Conservation (phyloP, 805 yeast species). For the Schwanniomyces occidentalis region DNA sequence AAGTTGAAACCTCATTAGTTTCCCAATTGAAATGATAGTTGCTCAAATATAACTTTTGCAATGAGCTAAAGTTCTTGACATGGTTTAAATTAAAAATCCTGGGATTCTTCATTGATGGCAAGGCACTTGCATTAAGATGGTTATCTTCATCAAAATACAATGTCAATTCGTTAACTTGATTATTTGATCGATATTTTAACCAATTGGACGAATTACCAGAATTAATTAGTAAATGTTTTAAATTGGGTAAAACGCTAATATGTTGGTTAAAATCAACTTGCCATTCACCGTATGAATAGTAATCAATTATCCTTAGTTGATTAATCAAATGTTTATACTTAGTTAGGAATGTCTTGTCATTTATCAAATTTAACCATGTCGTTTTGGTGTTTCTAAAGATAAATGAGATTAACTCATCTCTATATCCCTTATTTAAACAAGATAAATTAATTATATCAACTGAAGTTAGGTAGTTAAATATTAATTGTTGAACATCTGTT, state of each 20-base stretch:
- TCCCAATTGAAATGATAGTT: slow-evolving; percentile 48
- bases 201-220: slow-evolving; percentile 40
- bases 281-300: slow-evolving; percentile 38
- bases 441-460: slow-evolving; percentile 6
- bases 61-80: slow-evolving; percentile 32
- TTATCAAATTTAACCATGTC: slow-evolving; percentile 3
- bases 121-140: slow-evolving; percentile 8
- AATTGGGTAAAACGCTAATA: slow-evolving; percentile 20
- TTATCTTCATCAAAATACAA: slow-evolving; percentile 25
- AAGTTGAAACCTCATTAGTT: slow-evolving; percentile 18
- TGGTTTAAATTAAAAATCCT: slow-evolving; percentile 47
- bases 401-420: slow-evolving; percentile 1
- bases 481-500: slow-evolving; percentile 5
- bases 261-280: slow-evolving; percentile 26
- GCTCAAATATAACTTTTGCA: slow-evolving; percentile 34
- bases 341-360: slow-evolving; percentile 5
- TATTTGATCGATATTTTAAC: slow-evolving; percentile 35
- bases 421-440: slow-evolving; percentile 1
- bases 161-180: slow-evolving; percentile 18
- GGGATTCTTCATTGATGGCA: slow-evolving; percentile 11
- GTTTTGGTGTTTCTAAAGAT: slow-evolving; percentile 5
- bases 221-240: slow-evolving; percentile 27
- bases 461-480: slow-evolving; percentile 2
- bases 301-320: slow-evolving; percentile 28
- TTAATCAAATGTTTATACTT: slow-evolving; percentile 3